These are phyloP conservation scores for Aquilaria yunnanensis DNA, from an alignment of 345 rosid genomes.

Conservation along the genomic window DNA sequence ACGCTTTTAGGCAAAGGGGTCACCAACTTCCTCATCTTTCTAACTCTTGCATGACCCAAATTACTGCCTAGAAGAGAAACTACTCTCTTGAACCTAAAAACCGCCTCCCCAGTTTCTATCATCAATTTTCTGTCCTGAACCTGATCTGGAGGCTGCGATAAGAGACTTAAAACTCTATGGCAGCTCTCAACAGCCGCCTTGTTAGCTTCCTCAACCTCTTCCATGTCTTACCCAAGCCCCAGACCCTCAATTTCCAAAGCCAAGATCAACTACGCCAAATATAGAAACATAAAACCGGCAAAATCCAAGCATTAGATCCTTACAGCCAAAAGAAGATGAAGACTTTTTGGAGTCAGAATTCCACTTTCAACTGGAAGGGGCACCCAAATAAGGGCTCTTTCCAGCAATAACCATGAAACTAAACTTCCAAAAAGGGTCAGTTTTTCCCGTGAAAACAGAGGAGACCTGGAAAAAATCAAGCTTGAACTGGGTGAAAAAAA, in stretches of 20 bases:
- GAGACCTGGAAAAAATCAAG: slow-evolving; percentile 11
- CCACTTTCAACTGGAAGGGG: slow-evolving; percentile 18
- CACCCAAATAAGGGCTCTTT: slow-evolving; percentile 6
- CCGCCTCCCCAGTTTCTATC: slow-evolving; percentile 79
- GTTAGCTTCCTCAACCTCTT: slow-evolving; percentile 86
- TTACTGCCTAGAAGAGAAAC: slow-evolving; percentile 57
- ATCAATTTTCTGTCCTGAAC: slow-evolving; percentile 49
- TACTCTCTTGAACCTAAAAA: slow-evolving; percentile 81
- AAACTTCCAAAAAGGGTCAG: slow-evolving; percentile 6
- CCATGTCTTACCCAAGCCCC: slow-evolving; percentile 41
- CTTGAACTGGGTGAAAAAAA: slow-evolving; percentile 12
- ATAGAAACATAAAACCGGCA: slow-evolving; percentile 15
- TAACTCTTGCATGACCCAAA: slow-evolving; percentile 94
- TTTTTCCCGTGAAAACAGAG: slow-evolving; percentile 6
- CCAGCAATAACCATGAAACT: slow-evolving; percentile 12
- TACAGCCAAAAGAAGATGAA: slow-evolving; percentile 12
- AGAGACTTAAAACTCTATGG: slow-evolving; percentile 61
- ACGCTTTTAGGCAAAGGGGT: slow-evolving; percentile 43
- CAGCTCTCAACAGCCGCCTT: slow-evolving; percentile 84
- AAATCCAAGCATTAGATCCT: slow-evolving; percentile 16
- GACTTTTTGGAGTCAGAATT: slow-evolving; percentile 25
- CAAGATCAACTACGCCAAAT: slow-evolving; percentile 12
- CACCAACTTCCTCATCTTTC: slow-evolving; percentile 55
- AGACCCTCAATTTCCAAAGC: slow-evolving; percentile 26
- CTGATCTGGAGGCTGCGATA: slow-evolving; percentile 58